These are phyloP conservation scores for Russula emetica DNA, from an alignment of 768 basidiomycete genomes.

Conservation along the genomic window DNA sequence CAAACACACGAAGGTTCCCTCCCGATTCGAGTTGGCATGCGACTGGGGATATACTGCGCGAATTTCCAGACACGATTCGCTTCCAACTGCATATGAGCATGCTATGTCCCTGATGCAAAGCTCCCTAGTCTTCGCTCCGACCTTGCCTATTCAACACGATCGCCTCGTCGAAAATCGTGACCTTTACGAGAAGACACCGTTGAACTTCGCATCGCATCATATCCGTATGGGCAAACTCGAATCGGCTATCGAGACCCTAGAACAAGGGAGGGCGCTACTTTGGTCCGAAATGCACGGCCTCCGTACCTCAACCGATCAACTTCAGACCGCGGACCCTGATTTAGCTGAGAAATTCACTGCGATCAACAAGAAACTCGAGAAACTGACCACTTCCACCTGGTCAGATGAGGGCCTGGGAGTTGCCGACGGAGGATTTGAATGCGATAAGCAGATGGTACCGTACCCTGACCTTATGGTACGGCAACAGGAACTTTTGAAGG, in stretches of 20 bases:
- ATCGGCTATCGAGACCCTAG: neutral
- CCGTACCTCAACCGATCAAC: neutral
- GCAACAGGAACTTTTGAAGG: no score
- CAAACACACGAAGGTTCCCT: no score
- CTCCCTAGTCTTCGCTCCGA: no score
- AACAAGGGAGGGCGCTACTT: conserved; percentile 2
- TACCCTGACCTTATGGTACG: no score
- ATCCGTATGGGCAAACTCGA: neutral
- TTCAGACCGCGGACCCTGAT: neutral
- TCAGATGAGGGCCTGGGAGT: neutral
- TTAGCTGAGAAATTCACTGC: neutral
- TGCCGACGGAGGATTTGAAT: neutral
- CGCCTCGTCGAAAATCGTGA: neutral
- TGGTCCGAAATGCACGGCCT: conserved; percentile 11
- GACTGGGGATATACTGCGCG: no score
- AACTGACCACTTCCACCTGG: neutral
- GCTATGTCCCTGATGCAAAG: no score
- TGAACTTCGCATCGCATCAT: neutral
- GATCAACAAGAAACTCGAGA: neutral
- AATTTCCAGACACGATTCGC: no score
- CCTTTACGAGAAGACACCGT: neutral
- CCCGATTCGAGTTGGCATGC: no score
- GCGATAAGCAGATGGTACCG: no score
- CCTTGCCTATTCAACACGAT: no score
- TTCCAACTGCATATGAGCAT: no score